Percentiles rank a stretch among this genome's conserved stretches.
Conservation (phyloP, 2,329 filamentous ascomycete genomes). For the Cercospora nicotianae region DNA sequence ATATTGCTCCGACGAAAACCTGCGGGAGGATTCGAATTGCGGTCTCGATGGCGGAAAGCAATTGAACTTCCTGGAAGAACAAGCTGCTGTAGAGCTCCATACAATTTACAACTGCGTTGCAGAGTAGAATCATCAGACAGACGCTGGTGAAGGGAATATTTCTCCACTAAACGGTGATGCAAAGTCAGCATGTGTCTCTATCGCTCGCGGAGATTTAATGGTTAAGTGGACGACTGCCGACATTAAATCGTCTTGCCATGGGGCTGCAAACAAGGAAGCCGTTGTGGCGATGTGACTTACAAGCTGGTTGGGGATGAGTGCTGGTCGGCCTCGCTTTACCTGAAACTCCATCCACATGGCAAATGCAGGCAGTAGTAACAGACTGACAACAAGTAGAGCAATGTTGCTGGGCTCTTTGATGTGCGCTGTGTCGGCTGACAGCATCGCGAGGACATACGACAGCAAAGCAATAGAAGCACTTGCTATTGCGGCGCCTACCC, state of each 20-base stretch:
- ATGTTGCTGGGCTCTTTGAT: constrained; percentile 25
- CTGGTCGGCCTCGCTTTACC: constrained; percentile 49
- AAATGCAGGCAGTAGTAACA: constrained; percentile 52
- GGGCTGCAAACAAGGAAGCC: background rate
- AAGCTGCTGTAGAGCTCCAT: constrained; percentile 32
- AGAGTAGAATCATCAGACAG: constrained; percentile 48
- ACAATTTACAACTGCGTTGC: constrained; percentile 43
- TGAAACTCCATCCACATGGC: constrained; percentile 56
- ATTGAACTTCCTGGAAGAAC: constrained; percentile 32
- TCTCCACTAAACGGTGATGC: constrained; percentile 47
- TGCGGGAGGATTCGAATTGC: constrained; percentile 49
- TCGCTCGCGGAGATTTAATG: background rate
- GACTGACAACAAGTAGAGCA: constrained; percentile 48
- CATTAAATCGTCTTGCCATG: background rate
- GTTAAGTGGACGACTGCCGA: background rate
- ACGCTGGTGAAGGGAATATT: constrained; percentile 57
- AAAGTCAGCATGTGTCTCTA: background rate
- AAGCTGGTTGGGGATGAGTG: constrained; percentile 62
- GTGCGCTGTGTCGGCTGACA: constrained; percentile 25
- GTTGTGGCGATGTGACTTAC: background rate
- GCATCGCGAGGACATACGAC: constrained; percentile 48
- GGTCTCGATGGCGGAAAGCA: constrained; percentile 22
- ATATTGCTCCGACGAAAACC: constrained; percentile 48
- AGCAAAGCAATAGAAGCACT: constrained; percentile 51
- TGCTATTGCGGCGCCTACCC: constrained; percentile 52